phyloP scores from a whole-genome alignment of 805 yeast species.

The Suhomyces tanzawaensis region DNA sequence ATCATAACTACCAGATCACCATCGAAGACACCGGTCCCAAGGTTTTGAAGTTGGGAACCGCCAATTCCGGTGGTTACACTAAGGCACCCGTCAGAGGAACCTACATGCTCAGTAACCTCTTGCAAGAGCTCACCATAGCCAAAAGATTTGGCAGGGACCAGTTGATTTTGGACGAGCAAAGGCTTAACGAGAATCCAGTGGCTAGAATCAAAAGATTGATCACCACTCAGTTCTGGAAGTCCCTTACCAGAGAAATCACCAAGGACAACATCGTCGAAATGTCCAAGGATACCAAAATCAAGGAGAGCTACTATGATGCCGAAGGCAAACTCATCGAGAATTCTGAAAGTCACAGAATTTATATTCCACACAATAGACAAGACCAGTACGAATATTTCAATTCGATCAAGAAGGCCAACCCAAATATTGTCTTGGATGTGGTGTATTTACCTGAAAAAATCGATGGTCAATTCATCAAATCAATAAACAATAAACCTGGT shows the following conservation, averaged over 20 bases:
- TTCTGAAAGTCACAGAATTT: constrained; percentile 68
- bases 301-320: constrained; percentile 42
- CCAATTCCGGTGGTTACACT: constrained; percentile 77
- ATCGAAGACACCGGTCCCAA: constrained; percentile 84
- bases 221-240: constrained; percentile 74
- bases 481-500: constrained; percentile 82
- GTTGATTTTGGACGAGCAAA: constrained; percentile 76
- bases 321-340: constrained; percentile 32
- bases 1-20: constrained; percentile 78
- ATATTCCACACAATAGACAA: constrained; percentile 64
- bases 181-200: constrained; percentile 87
- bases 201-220: constrained; percentile 71
- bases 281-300: constrained; percentile 76
- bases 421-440: constrained; percentile 63
- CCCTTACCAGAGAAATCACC: constrained; percentile 69
- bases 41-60: constrained; percentile 76
- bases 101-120: constrained; percentile 78
- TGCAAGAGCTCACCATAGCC: constrained; percentile 88
- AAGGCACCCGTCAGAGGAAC: constrained; percentile 80
- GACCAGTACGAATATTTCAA: constrained; percentile 73
- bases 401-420: constrained; percentile 51
- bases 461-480: constrained; percentile 73
- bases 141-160: constrained; percentile 74
- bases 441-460: constrained; percentile 72
- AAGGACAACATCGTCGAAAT: constrained; percentile 59